These are phyloP conservation scores for Acanthamoeba rhysodes DNA, from an alignment of 208 protist species.

Conservation along the genomic window DNA sequence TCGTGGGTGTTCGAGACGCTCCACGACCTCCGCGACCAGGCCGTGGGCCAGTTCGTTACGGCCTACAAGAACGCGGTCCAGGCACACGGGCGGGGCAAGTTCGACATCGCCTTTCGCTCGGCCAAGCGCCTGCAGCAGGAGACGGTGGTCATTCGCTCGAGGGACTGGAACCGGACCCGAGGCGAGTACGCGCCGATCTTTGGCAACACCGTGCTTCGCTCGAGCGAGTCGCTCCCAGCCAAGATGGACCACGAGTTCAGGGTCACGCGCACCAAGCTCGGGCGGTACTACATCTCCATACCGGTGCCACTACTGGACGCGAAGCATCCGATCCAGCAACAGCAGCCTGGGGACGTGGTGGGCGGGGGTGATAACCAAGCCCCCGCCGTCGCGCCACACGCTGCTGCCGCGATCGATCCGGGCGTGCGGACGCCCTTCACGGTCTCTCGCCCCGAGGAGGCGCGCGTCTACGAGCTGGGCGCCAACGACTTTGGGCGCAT, in stretches of 20 bases:
- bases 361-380: constrained; percentile 39
- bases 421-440: constrained; percentile 43
- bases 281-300: constrained; percentile 42
- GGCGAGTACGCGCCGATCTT: not conserved
- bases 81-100: not conserved
- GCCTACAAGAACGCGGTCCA: constrained; percentile 7
- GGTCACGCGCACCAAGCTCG: constrained; percentile 7
- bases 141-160: not conserved
- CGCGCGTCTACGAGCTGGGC: not conserved
- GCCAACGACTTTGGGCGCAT: not conserved
- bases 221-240: not conserved
- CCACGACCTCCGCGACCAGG: constrained; percentile 37
- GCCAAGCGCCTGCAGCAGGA: not conserved
- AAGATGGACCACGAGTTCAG: constrained; percentile 37
- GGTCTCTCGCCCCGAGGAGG: not conserved
- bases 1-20: constrained; percentile 11
- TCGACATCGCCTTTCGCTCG: not conserved
- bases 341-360: not conserved
- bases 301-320: not conserved
- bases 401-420: constrained; percentile 23
- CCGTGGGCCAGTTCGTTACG: not conserved
- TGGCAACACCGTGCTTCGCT: not conserved
- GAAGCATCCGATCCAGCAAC: not conserved
- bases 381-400: not conserved
- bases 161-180: constrained; percentile 11